Percentiles rank a stretch among this genome's conserved stretches.
Evolutionary conservation across 768 basidiomycete genomes (phyloP).

Genomic region (Tricholoma flavovirens): DNA sequence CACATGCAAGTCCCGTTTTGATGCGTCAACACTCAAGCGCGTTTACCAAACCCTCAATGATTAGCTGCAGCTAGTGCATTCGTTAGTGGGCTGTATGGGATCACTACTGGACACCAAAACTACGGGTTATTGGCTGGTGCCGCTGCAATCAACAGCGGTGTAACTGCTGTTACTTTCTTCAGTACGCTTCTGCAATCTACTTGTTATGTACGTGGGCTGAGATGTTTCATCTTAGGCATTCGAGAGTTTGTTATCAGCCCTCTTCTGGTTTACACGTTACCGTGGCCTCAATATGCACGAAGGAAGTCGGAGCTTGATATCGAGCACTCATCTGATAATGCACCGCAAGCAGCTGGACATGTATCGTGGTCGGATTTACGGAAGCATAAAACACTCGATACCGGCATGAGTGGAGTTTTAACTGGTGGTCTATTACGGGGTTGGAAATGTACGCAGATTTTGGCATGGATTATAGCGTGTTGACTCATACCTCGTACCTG

Average conservation of each 20-base stretch:
- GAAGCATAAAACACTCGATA: constrained; percentile 59
- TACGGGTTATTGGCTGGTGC: constrained; percentile 45
- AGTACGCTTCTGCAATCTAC: constrained; percentile 39
- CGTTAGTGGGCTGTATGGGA: constrained; percentile 36
- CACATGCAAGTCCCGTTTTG: constrained; percentile 78
- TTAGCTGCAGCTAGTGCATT: constrained; percentile 57
- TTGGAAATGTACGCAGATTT: constrained; percentile 44
- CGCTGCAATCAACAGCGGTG: constrained; percentile 65
- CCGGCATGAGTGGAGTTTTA: constrained; percentile 63
- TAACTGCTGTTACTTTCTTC: constrained; percentile 74
- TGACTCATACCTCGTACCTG: constrained; percentile 1
- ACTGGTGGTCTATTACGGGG: constrained; percentile 58
- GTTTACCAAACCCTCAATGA: constrained; percentile 13
- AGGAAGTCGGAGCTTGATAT: constrained; percentile 28
- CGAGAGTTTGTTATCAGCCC: constrained; percentile 77
- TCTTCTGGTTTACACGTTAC: constrained; percentile 38
- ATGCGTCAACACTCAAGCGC: constrained; percentile 19
- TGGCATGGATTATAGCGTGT: not conserved
- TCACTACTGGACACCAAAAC: constrained; percentile 43
- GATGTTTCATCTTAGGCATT: constrained; percentile 40
- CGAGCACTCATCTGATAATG: constrained; percentile 7
- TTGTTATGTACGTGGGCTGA: not conserved
- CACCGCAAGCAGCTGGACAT: not conserved
- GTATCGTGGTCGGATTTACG: constrained; percentile 51
- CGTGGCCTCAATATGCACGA: constrained; percentile 43